Base-by-base conservation (phyloP, 257 asterid genomes). In the Sherardia arvensis region DNA sequence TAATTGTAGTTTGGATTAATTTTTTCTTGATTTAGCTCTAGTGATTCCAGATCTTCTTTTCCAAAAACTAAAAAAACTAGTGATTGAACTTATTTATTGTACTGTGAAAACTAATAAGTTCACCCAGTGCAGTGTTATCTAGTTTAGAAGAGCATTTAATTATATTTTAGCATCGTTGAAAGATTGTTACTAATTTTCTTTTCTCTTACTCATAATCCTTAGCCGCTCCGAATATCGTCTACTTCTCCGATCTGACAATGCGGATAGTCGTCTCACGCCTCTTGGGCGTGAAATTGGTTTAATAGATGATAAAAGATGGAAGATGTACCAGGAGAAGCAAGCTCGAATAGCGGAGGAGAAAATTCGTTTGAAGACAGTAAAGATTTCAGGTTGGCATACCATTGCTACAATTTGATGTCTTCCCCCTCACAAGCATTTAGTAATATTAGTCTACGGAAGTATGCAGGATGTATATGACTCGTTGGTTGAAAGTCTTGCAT, bases 181-280 rank as follows among this genome's bases (percentile, higher is more conserved):
- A 63, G 18, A 29, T 59, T 29, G 23, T 68, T 8, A 49, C 36
- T 28, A 29, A 38, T 23, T 18, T 17, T 43, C 28, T 40, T 62
- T 38, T 62, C 36, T 66, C 58, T 66, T 55, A 11, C 15, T 65
- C 12, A 3, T 15, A 69, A 54, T 74, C 65, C 67, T 49, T 84
- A 92, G 97, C 78, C 99, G 91, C 71, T 92, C 99, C 30, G 99
- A 92, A 67, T 95, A 89, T 72, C 96, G 97, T 70, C 80, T 92
- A 76, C 91, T 89, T 68, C 82, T 92, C 49, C 87, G 99, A 66
- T 81, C 95, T 69, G 99, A 92, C 79, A 92, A 92, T 72, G 99
- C 97, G 4, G 99, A 92, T 73, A 92, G 96, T 74, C 95, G 99
- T 68, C 97, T 92, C 74, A 89, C 97, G 45, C 96, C 99, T 67